Conservation (phyloP, 106 monocot genomes). For the Dendrobium chrysotoxum region DNA sequence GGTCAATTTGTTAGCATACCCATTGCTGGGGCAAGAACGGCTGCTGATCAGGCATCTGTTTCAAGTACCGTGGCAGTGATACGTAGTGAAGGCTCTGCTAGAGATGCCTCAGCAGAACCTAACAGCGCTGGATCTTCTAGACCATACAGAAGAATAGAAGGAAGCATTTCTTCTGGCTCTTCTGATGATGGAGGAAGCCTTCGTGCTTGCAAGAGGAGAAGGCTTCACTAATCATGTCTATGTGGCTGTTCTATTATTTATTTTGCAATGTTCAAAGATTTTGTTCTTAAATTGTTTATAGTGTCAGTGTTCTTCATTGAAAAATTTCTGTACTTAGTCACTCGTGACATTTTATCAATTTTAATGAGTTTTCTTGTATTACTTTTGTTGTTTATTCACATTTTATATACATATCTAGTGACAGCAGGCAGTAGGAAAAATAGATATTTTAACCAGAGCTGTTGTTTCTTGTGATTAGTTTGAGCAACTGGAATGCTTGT, state of each 20-base stretch:
- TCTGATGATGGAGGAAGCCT: conserved; percentile 1
- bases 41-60: conserved; percentile 11
- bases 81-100: conserved; percentile 3
- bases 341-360: neutral
- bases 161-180: conserved; percentile 3
- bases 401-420: neutral
- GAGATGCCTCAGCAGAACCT: neutral
- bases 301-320: neutral
- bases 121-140: neutral
- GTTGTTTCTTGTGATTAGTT: neutral
- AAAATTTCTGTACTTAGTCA: neutral
- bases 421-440: neutral
- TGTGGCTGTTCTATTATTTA: neutral
- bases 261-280: neutral
- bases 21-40: neutral
- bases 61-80: conserved; percentile 17
- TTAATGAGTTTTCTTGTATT: neutral
- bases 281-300: neutral
- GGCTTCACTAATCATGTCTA: conserved; percentile 1
- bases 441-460: neutral
- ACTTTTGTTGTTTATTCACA: neutral
- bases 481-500: neutral
- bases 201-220: conserved; percentile 12
- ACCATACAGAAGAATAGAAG: conserved; percentile 1
- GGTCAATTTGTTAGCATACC: neutral